These are phyloP conservation scores for Russula sp. DNA, from an alignment of 768 basidiomycete species.

Conservation along the genomic window DNA sequence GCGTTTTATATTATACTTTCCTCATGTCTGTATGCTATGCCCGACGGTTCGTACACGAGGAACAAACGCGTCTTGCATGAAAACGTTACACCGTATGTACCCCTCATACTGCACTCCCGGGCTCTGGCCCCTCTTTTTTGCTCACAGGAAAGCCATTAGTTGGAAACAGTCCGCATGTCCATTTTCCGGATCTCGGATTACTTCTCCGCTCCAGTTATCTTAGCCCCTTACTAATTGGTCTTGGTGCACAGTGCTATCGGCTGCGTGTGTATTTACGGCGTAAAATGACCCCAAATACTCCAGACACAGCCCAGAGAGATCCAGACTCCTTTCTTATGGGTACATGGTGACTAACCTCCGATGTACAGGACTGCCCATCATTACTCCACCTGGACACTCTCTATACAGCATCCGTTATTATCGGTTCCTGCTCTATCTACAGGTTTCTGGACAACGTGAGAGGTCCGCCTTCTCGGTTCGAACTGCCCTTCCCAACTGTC, in stretches of 20 bases:
- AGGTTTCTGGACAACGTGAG: background rate
- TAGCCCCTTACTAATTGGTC: background rate
- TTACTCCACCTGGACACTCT: background rate
- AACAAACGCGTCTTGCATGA: background rate
- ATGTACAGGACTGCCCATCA: background rate
- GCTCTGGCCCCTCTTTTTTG: no score
- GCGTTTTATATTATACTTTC: background rate
- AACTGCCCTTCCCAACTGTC: background rate
- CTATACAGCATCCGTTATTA: slow-evolving; percentile 1
- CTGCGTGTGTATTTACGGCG: background rate
- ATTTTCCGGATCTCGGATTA: background rate
- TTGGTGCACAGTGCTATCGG: background rate
- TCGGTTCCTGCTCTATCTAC: background rate
- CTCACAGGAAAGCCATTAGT: background rate
- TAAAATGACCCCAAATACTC: background rate
- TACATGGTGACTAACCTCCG: background rate
- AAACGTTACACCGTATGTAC: background rate
- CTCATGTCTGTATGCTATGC: slow-evolving; percentile 7
- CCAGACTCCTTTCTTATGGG: background rate
- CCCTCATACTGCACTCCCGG: background rate
- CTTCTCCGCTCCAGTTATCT: no score
- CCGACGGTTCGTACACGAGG: background rate
- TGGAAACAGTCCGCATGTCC: background rate
- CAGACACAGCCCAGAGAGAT: background rate
- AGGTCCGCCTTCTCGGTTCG: background rate